phyloP scores from a whole-genome alignment of 495 filamentous ascomycete species.

The Xylaria bambusicola region DNA sequence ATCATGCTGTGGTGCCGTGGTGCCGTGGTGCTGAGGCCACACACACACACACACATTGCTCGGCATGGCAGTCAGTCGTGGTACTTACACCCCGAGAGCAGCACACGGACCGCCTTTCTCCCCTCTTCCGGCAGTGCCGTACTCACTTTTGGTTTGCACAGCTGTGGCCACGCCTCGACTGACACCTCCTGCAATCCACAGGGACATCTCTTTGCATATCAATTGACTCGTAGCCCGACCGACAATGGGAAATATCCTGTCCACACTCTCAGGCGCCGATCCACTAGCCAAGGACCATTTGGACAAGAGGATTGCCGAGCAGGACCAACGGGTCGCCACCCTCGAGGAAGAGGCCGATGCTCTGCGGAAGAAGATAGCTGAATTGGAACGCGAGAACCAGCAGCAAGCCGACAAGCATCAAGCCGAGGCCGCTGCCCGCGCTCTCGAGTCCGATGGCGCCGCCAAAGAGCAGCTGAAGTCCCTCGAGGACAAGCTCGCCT shows the following conservation, averaged over 20 bases:
- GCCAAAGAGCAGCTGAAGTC: conserved; percentile 5
- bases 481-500: conserved; percentile 13
- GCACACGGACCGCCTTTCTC: too few relatives aligned
- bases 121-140: neutral
- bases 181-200: neutral
- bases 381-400: conserved; percentile 5
- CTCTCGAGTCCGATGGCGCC: conserved; percentile 12
- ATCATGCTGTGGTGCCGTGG: too few relatives aligned
- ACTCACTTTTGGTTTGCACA: neutral
- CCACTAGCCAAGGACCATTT: conserved; percentile 18
- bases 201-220: neutral
- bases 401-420: conserved; percentile 7
- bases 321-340: conserved; percentile 4
- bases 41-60: too few relatives aligned
- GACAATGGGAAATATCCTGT: conserved; percentile 23
- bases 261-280: conserved; percentile 22
- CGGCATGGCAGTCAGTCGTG: too few relatives aligned
- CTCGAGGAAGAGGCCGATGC: conserved; percentile 19
- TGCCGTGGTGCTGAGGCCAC: too few relatives aligned
- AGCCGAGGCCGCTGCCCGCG: conserved; percentile 10
- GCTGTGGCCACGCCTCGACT: too few relatives aligned
- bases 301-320: conserved; percentile 17
- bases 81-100: too few relatives aligned
- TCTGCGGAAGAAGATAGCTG: conserved; percentile 15
- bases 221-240: neutral